phyloP scores from a whole-genome alignment of 1,284 basidiomycete genomes.

The Lignosus rhinocerotis region DNA sequence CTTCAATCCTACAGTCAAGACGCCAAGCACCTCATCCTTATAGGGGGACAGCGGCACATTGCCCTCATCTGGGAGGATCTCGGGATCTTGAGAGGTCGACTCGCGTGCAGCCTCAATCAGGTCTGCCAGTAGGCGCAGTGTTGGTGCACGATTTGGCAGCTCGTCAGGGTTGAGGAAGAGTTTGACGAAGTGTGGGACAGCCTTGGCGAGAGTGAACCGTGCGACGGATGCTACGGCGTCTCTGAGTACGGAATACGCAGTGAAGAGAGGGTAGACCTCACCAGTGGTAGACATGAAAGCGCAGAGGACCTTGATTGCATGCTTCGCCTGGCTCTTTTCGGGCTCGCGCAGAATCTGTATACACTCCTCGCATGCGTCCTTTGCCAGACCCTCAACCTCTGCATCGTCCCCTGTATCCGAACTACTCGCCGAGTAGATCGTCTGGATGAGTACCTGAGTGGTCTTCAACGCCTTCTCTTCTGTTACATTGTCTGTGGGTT shows the following conservation, averaged over 20 bases:
- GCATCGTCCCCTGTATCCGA: conserved; percentile 36
- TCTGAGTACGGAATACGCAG: not conserved
- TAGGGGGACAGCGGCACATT: conserved; percentile 57
- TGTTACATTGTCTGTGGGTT: conserved; percentile 78
- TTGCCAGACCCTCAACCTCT: conserved; percentile 58
- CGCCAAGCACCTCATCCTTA: conserved; percentile 76
- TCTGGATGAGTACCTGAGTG: conserved; percentile 69
- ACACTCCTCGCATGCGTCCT: conserved; percentile 79
- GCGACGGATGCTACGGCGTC: conserved; percentile 63
- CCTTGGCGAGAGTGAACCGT: conserved; percentile 64
- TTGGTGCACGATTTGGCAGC: conserved; percentile 69
- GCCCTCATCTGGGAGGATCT: conserved; percentile 26
- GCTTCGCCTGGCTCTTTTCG: conserved; percentile 87
- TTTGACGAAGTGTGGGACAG: conserved; percentile 71
- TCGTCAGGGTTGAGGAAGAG: conserved; percentile 82
- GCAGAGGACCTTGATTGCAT: conserved; percentile 81
- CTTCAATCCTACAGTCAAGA: conserved; percentile 66
- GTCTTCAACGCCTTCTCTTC: conserved; percentile 74
- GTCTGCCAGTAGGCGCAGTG: conserved; percentile 62
- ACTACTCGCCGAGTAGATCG: conserved; percentile 56
- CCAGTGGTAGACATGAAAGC: conserved; percentile 76
- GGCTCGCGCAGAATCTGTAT: conserved; percentile 80
- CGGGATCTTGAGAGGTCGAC: conserved; percentile 33
- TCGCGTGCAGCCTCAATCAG: conserved; percentile 56
- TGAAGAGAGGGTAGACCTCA: conserved; percentile 40